Evolutionary conservation across 805 yeast genomes (phyloP), one percentile per base, ranked within the genome.

Genomic region (Saitoella complicata): DNA sequence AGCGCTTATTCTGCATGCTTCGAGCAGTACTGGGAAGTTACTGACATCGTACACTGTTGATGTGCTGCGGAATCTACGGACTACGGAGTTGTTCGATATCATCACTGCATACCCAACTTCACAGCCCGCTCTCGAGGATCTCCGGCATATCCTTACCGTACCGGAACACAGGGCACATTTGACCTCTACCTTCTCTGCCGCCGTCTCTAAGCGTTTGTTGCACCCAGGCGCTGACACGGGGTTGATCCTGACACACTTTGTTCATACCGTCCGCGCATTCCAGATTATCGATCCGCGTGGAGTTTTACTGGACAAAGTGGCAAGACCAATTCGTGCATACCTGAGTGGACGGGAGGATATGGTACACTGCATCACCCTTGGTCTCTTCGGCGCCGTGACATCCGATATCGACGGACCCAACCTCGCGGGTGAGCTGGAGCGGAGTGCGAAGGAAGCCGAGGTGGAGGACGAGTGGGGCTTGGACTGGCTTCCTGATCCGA

Each of bases 401-500:
- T 69, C 79, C 0, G 62, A 63, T 4, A 80, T 77, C 48, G 61
- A 85, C 7, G 37, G 38, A 31, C 31, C 41, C 12, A 40, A 41
- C 4, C 31, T 44, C 12, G 48, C 44, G 13, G 34, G 32, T 9
- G 32, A 29, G n/a, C 21, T 21, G 13, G 32, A 11, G 9, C 33
- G 30, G 6, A 11, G 11, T n/a, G 32, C 39, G 7, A 43, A 39
- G 33, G 48, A 39, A 4, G 49, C 55, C 1, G 46, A 46, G 9
- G 45, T 49, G 5, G 41, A 32, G 12, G 47, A 44, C 9, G 51
- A 46, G 5, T 74, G 72, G 38, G 55, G 65, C 41, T 51, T 64
- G 7, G 76, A 71, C 40, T 84, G 95, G 95, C 58, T 59, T 6
- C 95, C 95, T 0, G 94, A 83, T 52, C 95, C 95, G 0, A 70